Base-by-base conservation (phyloP, 805 yeast genomes). In the Maudiozyma bulderi region DNA sequence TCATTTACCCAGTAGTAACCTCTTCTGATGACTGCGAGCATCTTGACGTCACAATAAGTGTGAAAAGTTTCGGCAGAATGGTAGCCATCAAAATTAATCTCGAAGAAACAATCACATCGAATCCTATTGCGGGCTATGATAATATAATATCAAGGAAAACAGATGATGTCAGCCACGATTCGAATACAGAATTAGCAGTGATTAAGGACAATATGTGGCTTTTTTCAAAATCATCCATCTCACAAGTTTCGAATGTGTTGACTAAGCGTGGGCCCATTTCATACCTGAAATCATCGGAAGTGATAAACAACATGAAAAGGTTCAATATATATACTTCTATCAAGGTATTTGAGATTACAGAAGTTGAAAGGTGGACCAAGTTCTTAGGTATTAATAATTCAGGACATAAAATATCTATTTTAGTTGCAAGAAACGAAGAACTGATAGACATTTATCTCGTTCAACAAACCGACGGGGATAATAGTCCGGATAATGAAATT, bases 361-460 rank as follows among this genome's bases (percentile, higher is more conserved):
- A 37, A 3, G 4, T 31, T 3, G 3, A 26, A 6, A 14, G 6
- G 10, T 47, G 49, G 49, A n/a, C 26, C n/a, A 26, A 2, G 11
- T 43, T 42, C 32, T 38, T 47, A 8, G 46, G 38, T 8, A 35
- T 43, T n/a, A 31, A 43, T 2, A 38, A 31, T 5, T 42, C 28
- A 7, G 31, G 42, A 3, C 39, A 51, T 7, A 28, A 52, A 5
- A 33, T 40, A 6, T 31, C 46, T 14, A 44, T 45, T 2, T 20
- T 20, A 20, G 1, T 30, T 20, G 48, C 43, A 4, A 33, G 14
- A n/a, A 13, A 35, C n/a, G 30, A 7, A 7, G 43, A 45, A 11
- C 37, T 13, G 29, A 7, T 39, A 11, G 39, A 52, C 11, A 28
- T 38, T 3, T 54, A 47, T 29, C 35, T 57, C 8, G 20, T 59